Base-by-base conservation (phyloP, 345 rosid genomes). In the Ricinus communis region DNA sequence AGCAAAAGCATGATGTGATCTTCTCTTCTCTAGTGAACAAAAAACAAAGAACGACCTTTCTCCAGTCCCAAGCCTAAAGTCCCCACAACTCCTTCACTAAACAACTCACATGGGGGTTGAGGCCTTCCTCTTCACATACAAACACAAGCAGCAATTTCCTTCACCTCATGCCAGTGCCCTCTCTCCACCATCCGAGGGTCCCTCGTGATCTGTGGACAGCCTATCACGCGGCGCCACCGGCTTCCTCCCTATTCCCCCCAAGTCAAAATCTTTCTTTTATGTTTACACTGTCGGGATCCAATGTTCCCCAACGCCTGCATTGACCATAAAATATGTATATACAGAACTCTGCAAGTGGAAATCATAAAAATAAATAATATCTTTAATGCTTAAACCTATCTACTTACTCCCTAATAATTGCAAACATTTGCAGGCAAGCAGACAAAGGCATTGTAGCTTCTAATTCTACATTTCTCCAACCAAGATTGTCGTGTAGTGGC, bases 101-200 rank as follows among this genome's bases (percentile, higher is more conserved):
- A 54, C 76, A 77, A 25, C 25, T 54, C 73, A 71, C 82, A 66
- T 74, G 78, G 74, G 75, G 75, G 52, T 47, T 65, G 71, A 62
- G 14, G 65, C 40, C 9, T 60, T 18, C 7, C 24, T 14, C 15
- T 40, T 22, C 51, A 24, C 50, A 38, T 38, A 16, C 62, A 38
- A 43, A 30, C 45, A 53, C 53, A 45, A 68, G 40, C 47, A 76
- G 5, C 4, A 30, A 62, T 38, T 57, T 50, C 33, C 49, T 40
- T 38, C 66, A 5, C 25, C 51, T 33, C 2, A 21, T 27, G 24
- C 38, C 19, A 40, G 12, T 24, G 45, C 63, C 64, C 19, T 5
- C 13, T 43, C 47, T 11, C 74, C 43, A 27, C 25, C 57, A 8
- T 53, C 57, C 14, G 62, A 55, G n/a, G 41, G 60, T 14, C 54